Evolutionary conservation across 306 rosid species (phyloP), one percentile per base, ranked within the genome.

Genomic region (Quercus bicolor): DNA sequence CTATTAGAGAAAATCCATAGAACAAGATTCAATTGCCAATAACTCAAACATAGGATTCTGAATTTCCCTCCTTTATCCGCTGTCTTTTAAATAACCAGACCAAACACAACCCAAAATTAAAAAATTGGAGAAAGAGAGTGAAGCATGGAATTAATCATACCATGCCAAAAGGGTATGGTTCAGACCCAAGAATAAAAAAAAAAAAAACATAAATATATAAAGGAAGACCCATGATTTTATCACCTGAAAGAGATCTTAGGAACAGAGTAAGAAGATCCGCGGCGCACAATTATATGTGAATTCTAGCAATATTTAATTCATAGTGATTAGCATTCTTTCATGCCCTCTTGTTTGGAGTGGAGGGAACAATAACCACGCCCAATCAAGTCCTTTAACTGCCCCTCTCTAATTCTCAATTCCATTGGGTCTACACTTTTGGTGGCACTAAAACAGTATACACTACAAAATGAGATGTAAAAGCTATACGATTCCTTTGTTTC

Each of bases 361-460:
- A 92, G 98, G 98, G 96, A 92, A 94, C 98, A 88, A 88, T 92
- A 48, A 79, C 86, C 84, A 78, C 86, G 87, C 80, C 87, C 82
- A 86, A 89, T 84, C 85, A 76, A 84, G 71, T 84, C 81, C 55
- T 43, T 74, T 29, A 43, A 43, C 31, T 52, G 78, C 75, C 74
- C 74, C 78, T 37, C 45, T 37, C 45, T 7, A 37, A 37, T 37
- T 37, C 77, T 82, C 84, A 79, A 79, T 84, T 87, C 88, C 89
- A 85, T 87, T 86, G 87, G 88, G 86, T 90, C 89, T 91, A 66
- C 82, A 68, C 91, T 89, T 90, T 90, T 85, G 78, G 83, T 74
- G 81, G 90, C 95, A 90, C 91, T 80, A 73, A 73, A 79, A 83
- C 88, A 56, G 61, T 78, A 23, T 83, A 79, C 78, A 80, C 60